A percentile compares a stretch with the other conserved stretches of the same genome.
Evolutionary conservation across 2,329 filamentous ascomycete genomes (phyloP).

Genomic region (Alternaria sp.): DNA sequence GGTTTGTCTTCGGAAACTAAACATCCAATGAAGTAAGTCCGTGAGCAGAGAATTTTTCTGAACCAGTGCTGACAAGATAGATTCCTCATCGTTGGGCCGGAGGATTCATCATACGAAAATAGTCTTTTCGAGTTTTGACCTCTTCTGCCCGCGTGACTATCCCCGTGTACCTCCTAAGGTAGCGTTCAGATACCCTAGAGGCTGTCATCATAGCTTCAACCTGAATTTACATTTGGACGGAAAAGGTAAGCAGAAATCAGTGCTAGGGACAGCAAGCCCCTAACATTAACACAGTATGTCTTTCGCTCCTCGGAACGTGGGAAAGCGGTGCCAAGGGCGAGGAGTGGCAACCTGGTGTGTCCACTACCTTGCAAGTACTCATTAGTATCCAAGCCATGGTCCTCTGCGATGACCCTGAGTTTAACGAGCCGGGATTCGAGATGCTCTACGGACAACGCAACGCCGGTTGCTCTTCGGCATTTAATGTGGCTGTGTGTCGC

Average conservation of each 20-base stretch:
- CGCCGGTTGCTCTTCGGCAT: not conserved
- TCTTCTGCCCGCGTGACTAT: constrained; percentile 55
- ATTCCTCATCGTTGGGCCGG: constrained; percentile 56
- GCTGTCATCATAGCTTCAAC: constrained; percentile 54
- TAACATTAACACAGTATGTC: not conserved
- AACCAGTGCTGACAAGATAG: constrained; percentile 34
- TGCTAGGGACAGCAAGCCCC: not conserved
- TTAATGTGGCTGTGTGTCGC: not conserved
- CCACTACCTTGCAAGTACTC: constrained; percentile 60
- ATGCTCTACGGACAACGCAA: not conserved
- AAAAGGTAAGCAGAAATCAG: constrained; percentile 49
- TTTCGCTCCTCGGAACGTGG: constrained; percentile 44
- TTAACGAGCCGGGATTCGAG: constrained; percentile 60
- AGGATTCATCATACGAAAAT: constrained; percentile 61
- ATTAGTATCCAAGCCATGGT: constrained; percentile 66
- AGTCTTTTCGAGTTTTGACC: constrained; percentile 64
- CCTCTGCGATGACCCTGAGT: constrained; percentile 60
- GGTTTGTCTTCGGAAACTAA: not conserved
- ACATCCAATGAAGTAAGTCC: constrained; percentile 50
- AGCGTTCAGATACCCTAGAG: constrained; percentile 56
- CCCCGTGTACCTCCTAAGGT: constrained; percentile 55
- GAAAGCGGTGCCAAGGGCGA: constrained; percentile 53
- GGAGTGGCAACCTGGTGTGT: constrained; percentile 55
- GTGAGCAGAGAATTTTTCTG: not conserved
- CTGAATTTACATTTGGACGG: constrained; percentile 61